phyloP scores from a whole-genome alignment of 352 stramenopile species.

The Phytophthora multivora region DNA sequence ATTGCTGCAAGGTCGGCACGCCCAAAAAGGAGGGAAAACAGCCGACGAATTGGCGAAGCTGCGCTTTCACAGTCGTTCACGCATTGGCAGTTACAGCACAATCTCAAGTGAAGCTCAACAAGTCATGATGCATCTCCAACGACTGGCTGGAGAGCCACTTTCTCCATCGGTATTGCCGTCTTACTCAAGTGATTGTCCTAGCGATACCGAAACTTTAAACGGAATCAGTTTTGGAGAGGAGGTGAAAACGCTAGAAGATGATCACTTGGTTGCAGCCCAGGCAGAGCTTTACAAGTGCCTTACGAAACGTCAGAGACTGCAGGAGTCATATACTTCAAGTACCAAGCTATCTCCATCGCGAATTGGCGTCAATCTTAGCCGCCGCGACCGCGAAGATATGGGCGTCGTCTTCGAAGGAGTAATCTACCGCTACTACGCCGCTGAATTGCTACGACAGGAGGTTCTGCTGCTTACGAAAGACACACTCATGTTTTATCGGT shows the following conservation, averaged over 20 bases:
- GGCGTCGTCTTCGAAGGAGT: slow-evolving; percentile 69
- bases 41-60: slow-evolving; percentile 35
- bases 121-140: slow-evolving; percentile 43
- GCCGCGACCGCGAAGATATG: slow-evolving; percentile 60
- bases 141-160: slow-evolving; percentile 23
- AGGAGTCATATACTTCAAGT: slow-evolving; percentile 45
- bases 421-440: slow-evolving; percentile 70
- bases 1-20: slow-evolving; percentile 41
- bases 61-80: slow-evolving; percentile 71
- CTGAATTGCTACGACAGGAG: slow-evolving; percentile 71
- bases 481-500: slow-evolving; percentile 68
- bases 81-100: slow-evolving; percentile 76
- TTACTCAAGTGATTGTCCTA: slow-evolving; percentile 29
- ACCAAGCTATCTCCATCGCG: slow-evolving; percentile 49
- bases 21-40: slow-evolving; percentile 15
- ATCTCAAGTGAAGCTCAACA: slow-evolving; percentile 61
- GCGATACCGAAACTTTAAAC: slow-evolving; percentile 27
- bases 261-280: slow-evolving; percentile 40
- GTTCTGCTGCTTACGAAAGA: slow-evolving; percentile 69
- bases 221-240: slow-evolving; percentile 9
- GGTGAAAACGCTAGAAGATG: slow-evolving; percentile 21
- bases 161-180: slow-evolving; percentile 9
- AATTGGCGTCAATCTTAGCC: slow-evolving; percentile 72
- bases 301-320: slow-evolving; percentile 51
- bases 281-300: slow-evolving; percentile 69